Evolutionary conservation across 23 red algal species (phyloP), one percentile per base, ranked within the genome.

Genomic region (Cyanidioschyzon merolae): DNA sequence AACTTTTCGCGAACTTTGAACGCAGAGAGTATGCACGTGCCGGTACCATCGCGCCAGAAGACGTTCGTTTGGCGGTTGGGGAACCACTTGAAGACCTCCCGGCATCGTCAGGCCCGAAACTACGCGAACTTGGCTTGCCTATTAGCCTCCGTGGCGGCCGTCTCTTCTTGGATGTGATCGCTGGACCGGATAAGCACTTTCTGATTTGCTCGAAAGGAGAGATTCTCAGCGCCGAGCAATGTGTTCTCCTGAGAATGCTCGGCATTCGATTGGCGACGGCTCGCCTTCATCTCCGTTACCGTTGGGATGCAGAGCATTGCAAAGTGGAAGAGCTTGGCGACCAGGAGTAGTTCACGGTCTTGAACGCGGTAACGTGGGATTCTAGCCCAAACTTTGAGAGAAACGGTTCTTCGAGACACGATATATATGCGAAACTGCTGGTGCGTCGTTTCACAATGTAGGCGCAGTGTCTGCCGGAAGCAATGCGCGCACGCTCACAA

Each of bases 1-100:
- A 81, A 17, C 68, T 81, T 34, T 57, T 81, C 2, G 2, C 54
- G 15, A 57, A 58, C 2, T 81, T 81, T 68, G 0, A 40, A 18
- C 17, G 54, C 34, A 40, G 21, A 15, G 41, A 40, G 38, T 81
- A 81, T 67, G 58, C 78, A 21, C 59, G 54, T 41, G 50, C 51
- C 18, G 78, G 78, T 16, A 26, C 17, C 1, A 36, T 16, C 36
- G 57, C 78, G 3, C 39, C 78, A 16, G 38, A 40, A 25, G 45
- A 59, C 59, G 78, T 81, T 0, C 1, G 24, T 16, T 81, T 81
- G 78, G 21, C 40, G 0, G 78, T 32, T 7, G n/a, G 30, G 2
- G 63, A 71, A 7, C n/a, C 32, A 3, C 63, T 71, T 7, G 63
- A 25, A 7, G 63, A 32, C 32, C 63, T 71, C 12, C 63, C 63